Evolutionary conservation across 1,284 basidiomycete species (phyloP), one percentile per base, ranked within the genome.

Genomic region (Puccinia polysora): DNA sequence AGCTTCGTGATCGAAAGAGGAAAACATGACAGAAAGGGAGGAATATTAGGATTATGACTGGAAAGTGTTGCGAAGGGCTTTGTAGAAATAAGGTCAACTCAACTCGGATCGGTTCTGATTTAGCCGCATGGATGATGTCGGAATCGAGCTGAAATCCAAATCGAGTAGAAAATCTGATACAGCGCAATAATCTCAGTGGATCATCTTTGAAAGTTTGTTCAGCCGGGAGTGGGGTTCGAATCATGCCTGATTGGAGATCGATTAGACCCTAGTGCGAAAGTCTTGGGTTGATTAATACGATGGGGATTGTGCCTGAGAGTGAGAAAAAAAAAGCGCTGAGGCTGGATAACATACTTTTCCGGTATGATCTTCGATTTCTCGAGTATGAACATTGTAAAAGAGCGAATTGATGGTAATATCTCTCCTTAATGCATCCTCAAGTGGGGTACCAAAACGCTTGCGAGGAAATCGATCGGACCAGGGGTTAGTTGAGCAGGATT

Each of bases 371-470:
- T 99, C 96, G 1, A 99, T 87, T 10, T 82, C 76, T n/a, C 87
- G 84, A 0, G 89, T 87, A 77, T 97, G 93, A 0, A 98, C 86
- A 75, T 99, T 98, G 82, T 94, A 98, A 81, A 98, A 97, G 14
- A 99, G 81, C 0, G 96, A 84, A 78, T 99, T 99, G 80, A 98
- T 95, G 0, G 96, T 98, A 36, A 91, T 87, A 79, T 99, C 96
- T 75, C 96, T 84, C 43, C 96, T 83, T 59, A 90, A 79, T 0
- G 96, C 94, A 79, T 99, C 96, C 81, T 98, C 86, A 18, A 89
- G 78, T 0, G 96, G 93, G 0, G 95, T 97, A 0, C 96, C 96
- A 73, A 95, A 95, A 34, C 85, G 84, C 92, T 96, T n/a, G n/a
- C n/a, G n/a, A 78, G 15, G 28, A 18, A 43, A 10, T 40, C 18